Percentiles rank a stretch among this genome's conserved stretches.
Conservation (phyloP, 2,329 filamentous ascomycete genomes). For the Xylariales sp. region DNA sequence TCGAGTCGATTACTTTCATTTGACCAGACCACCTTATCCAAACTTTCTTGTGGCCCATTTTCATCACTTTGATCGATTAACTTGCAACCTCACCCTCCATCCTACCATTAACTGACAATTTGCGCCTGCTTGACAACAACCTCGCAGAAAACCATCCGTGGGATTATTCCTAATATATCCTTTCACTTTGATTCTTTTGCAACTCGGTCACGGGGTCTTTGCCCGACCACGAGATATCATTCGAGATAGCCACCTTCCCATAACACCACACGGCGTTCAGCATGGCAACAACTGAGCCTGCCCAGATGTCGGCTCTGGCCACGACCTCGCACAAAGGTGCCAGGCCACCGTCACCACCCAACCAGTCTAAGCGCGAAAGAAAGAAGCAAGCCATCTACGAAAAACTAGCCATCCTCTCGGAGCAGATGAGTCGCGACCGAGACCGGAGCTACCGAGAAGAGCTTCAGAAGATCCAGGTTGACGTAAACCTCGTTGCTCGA, state of each 20-base stretch:
- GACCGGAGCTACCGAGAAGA: slow-evolving; percentile 85
- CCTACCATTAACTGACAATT: too few species aligned
- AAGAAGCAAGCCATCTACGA: slow-evolving; percentile 79
- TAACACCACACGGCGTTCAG: neutral
- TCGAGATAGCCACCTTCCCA: too few species aligned
- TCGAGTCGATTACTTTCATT: too few species aligned
- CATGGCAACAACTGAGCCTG: slow-evolving; percentile 6
- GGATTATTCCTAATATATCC: too few species aligned
- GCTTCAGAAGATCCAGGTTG: slow-evolving; percentile 76
- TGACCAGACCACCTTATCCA: too few species aligned
- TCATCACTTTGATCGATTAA: too few species aligned
- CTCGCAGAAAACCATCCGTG: too few species aligned
- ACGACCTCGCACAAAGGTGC: neutral
- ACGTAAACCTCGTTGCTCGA: slow-evolving; percentile 40
- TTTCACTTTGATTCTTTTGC: neutral
- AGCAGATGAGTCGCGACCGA: slow-evolving; percentile 74
- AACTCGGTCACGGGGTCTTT: neutral
- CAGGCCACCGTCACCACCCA: slow-evolving; percentile 4
- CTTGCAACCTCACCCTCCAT: too few species aligned
- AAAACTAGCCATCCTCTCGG: slow-evolving; percentile 69
- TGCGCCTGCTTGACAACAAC: too few species aligned
- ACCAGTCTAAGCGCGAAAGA: slow-evolving; percentile 81
- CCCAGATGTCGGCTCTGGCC: slow-evolving; percentile 3
- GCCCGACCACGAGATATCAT: too few species aligned
- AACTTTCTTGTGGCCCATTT: too few species aligned